Base-by-base conservation (phyloP, 164 flowering plant species). In the Berberis thunbergii region DNA sequence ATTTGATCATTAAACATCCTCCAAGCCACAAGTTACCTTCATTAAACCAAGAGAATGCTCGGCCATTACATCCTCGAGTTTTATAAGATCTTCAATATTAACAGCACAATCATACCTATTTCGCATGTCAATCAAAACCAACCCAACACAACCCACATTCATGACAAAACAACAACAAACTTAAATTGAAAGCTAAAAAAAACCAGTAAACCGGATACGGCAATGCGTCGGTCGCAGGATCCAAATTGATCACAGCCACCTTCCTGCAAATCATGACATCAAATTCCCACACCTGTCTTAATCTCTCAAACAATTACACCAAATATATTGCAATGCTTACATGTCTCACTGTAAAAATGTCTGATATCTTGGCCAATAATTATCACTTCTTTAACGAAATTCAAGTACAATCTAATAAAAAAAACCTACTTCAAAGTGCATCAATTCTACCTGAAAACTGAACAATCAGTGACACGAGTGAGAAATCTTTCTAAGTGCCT, bases 41-140 rank as follows among this genome's bases (percentile, higher is more conserved):
- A 77, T 94, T 91, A 48, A 97, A 97, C 59, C 98, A 72, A 94
- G 93, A 56, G 88, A 80, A 78, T 91, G 97, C 75, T 94, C 96
- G 61, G 7, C 40, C 99, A 94, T 94, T 39, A 87, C 96, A 79
- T 94, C 97, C 68, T 84, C 80, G 48, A 94, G 85, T 66, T 89
- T 94, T 42, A 94, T 75, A 39, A 94, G 84, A 55, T 94, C 96
- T 77, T 91, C 97, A 54, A 94, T 82, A 66, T 94, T 91, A 12
- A 86, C 80, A 66, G 87, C 87, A 77, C 96, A 94, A 48, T 91
- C 97, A 65, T 89, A 91, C 60, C 98, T 89, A 61, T 52, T 26
- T 26, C 57, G 57, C 49, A 43, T 13, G 70, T 86, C 50, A 83
- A 79, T 79, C 78, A 73, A 63, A 74, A 68, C 26, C 11, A 41